phyloP scores from a whole-genome alignment of 345 rosid species.

The Geranium rotundifolium region DNA sequence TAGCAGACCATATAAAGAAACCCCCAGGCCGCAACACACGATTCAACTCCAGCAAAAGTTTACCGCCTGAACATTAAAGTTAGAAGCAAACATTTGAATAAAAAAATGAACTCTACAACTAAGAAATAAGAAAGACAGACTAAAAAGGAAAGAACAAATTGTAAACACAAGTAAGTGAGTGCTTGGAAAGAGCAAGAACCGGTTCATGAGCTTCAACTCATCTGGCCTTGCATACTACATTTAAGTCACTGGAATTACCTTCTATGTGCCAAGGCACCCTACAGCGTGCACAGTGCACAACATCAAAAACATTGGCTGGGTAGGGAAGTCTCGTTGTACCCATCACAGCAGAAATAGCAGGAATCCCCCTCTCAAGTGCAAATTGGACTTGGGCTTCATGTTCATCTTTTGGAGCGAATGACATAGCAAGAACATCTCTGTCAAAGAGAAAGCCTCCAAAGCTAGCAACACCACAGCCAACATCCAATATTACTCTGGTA shows the following conservation, averaged over 20 bases:
- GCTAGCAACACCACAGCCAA: slow-evolving; percentile 99
- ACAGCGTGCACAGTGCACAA: slow-evolving; percentile 94
- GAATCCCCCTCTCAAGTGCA: slow-evolving; percentile 97
- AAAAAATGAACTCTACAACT: no score
- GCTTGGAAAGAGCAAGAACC: no score
- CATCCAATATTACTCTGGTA: slow-evolving; percentile 84
- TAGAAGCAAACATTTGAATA: no score
- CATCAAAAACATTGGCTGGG: slow-evolving; percentile 83
- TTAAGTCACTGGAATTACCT: slow-evolving; percentile 30
- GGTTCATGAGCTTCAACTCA: no score
- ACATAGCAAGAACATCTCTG: slow-evolving; percentile 76
- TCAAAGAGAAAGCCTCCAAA: slow-evolving; percentile 95
- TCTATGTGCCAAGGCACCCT: slow-evolving; percentile 99
- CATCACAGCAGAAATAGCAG: slow-evolving; percentile 96
- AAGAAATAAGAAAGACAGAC: no score
- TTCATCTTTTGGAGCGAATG: slow-evolving; percentile 97
- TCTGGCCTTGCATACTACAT: no score
- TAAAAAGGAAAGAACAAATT: no score
- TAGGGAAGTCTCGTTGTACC: slow-evolving; percentile 91
- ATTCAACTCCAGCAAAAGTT: slow-evolving; percentile 83
- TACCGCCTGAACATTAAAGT: slow-evolving; percentile 48
- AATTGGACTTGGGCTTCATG: slow-evolving; percentile 98
- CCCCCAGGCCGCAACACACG: slow-evolving; percentile 85
- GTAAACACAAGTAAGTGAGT: no score
- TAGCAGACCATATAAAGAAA: slow-evolving; percentile 93